phyloP scores from a whole-genome alignment of 2,329 filamentous ascomycete genomes.

The Tolypocladium ophioglossoides region DNA sequence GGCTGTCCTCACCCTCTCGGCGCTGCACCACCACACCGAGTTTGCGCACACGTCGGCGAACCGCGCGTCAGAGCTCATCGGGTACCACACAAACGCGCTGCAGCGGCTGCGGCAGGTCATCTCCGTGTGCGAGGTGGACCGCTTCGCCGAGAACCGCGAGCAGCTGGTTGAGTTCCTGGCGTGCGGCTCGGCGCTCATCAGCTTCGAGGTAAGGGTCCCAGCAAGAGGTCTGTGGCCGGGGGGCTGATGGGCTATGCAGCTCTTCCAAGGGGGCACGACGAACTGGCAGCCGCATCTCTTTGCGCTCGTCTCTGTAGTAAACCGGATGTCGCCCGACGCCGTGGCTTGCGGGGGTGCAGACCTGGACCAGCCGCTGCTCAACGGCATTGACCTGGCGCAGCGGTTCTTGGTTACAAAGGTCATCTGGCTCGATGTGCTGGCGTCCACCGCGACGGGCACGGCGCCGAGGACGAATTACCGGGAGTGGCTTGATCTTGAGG shows the following conservation, averaged over 20 bases:
- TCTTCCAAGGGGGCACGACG: slow-evolving; percentile 9
- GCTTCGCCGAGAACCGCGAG: slow-evolving; percentile 7
- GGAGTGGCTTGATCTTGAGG: slow-evolving; percentile 5
- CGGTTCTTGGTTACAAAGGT: slow-evolving; percentile 9
- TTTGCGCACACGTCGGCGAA: slow-evolving; percentile 8
- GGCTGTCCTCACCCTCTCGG: slow-evolving; percentile 14
- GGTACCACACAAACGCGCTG: slow-evolving; percentile 15
- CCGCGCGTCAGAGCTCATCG: slow-evolving; percentile 10
- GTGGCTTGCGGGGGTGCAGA: not conserved
- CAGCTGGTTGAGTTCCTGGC: slow-evolving; percentile 15
- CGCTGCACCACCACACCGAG: slow-evolving; percentile 14
- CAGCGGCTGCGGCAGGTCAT: slow-evolving; percentile 12
- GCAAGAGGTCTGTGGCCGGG: not conserved
- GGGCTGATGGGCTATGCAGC: not conserved
- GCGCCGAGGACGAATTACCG: slow-evolving; percentile 4
- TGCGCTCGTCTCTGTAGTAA: slow-evolving; percentile 7
- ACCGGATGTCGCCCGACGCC: slow-evolving; percentile 1
- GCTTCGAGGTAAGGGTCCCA: slow-evolving; percentile 10
- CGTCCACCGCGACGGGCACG: slow-evolving; percentile 5
- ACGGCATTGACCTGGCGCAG: slow-evolving; percentile 9
- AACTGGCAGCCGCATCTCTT: slow-evolving; percentile 12
- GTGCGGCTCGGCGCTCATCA: slow-evolving; percentile 13
- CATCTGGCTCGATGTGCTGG: slow-evolving; percentile 11
- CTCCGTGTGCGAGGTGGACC: slow-evolving; percentile 2
- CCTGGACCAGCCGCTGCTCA: not conserved